Percentiles rank a stretch among this genome's conserved stretches.
phyloP scores from a whole-genome alignment of 1,284 basidiomycete species.

The Erythrobasidium hasegawianum region DNA sequence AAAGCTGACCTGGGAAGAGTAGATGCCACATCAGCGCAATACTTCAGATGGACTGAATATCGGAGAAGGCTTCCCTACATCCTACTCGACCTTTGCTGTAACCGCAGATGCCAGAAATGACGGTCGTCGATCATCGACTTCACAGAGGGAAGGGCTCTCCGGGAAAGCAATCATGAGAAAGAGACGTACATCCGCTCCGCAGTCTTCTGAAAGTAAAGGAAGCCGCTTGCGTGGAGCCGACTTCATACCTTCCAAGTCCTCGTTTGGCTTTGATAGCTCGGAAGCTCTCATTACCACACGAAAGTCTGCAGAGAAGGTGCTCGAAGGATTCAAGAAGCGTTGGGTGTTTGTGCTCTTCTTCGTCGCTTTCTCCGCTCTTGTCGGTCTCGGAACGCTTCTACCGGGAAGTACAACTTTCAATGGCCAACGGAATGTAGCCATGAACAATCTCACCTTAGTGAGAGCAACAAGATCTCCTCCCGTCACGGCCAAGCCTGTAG shows the following conservation, averaged over 20 bases:
- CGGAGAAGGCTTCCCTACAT: slow-evolving; percentile 31
- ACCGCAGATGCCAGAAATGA: slow-evolving; percentile 11
- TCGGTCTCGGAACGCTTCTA: slow-evolving; percentile 16
- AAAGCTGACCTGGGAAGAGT: neutral
- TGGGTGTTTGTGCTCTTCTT: slow-evolving; percentile 31
- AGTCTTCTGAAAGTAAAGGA: neutral
- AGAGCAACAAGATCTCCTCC: neutral
- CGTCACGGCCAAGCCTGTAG: neutral
- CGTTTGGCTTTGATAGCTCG: slow-evolving; percentile 1
- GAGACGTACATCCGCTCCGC: slow-evolving; percentile 14
- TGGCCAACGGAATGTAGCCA: neutral
- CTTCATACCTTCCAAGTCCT: neutral
- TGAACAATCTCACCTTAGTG: neutral
- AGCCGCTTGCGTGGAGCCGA: neutral
- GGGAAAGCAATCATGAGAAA: neutral
- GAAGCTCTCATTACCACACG: neutral
- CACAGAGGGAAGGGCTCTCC: neutral
- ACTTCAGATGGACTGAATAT: slow-evolving; percentile 31
- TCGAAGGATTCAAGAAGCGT: slow-evolving; percentile 10
- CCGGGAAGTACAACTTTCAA: slow-evolving; percentile 1
- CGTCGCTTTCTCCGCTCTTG: slow-evolving; percentile 23
- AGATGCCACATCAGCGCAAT: slow-evolving; percentile 22
- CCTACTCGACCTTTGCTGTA: slow-evolving; percentile 31
- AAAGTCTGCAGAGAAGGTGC: slow-evolving; percentile 3
- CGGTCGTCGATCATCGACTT: slow-evolving; percentile 16